phyloP scores from a whole-genome alignment of 495 filamentous ascomycete genomes.

The Thozetella sp. region DNA sequence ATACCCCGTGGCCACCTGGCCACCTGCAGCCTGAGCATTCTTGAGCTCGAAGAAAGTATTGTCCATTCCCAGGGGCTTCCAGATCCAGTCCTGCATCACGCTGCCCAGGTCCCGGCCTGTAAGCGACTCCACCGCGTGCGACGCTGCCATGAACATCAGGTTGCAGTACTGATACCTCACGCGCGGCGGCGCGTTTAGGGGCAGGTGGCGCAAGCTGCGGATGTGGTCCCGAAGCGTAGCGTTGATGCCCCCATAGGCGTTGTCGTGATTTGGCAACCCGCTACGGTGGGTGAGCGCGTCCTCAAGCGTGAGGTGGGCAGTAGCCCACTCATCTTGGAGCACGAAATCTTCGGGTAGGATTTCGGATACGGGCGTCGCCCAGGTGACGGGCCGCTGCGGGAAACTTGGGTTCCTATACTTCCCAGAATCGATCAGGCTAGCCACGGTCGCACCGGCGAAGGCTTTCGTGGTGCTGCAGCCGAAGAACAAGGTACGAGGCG shows the following conservation, averaged over 20 bases:
- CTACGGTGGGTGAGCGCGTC: conserved; percentile 53
- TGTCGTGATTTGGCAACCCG: conserved; percentile 48
- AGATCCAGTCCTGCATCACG: conserved; percentile 42
- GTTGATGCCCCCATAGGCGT: conserved; percentile 7
- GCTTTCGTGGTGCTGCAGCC: conserved; percentile 57
- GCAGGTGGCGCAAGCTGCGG: conserved; percentile 42
- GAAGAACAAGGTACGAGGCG: conserved; percentile 37
- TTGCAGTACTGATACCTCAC: conserved; percentile 53
- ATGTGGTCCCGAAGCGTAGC: conserved; percentile 25
- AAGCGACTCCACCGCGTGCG: conserved; percentile 41
- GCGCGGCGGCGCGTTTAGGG: conserved; percentile 35
- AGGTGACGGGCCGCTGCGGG: conserved; percentile 22
- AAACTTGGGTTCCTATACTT: conserved; percentile 6
- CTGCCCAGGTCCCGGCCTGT: conserved; percentile 44
- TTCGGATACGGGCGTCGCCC: conserved; percentile 49
- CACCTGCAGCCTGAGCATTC: conserved; percentile 20
- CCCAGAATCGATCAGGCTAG: conserved; percentile 46
- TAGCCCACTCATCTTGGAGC: conserved; percentile 42
- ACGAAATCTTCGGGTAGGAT: conserved; percentile 57
- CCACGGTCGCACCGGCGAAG: conserved; percentile 51
- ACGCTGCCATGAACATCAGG: conserved; percentile 47
- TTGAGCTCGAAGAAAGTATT: conserved; percentile 45
- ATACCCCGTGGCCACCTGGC: conserved; percentile 25
- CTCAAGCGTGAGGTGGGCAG: conserved; percentile 49
- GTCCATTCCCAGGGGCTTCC: conserved; percentile 50